Evolutionary conservation across 441 rosid species (phyloP), one percentile per base, ranked within the genome.

Genomic region (Rhodomyrtus psidioides): DNA sequence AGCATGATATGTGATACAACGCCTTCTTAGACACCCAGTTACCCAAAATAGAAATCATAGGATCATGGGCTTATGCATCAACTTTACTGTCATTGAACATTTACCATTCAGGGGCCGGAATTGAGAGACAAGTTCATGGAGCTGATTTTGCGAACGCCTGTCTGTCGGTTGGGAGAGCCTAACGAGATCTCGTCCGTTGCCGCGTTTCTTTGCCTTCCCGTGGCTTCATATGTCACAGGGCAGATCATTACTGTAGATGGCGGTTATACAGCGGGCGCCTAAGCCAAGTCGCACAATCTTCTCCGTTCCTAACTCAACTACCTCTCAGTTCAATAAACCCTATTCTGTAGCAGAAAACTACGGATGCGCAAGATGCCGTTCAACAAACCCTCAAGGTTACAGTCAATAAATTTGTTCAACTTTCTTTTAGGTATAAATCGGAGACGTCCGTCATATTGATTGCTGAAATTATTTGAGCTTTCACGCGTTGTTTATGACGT

Each of bases 201-300:
- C 17, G 90, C 91, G 17, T 91, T 91, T 85, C 90, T 91, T 44
- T 91, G 93, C 89, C 62, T 91, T 54, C 91, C 90, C 4, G 91
- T 91, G 2, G 93, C 93, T 58, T 90, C 93, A 6, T 91, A 85
- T 27, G 82, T 91, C 54, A 91, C 88, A 1, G 91, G 91, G 19
- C 92, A 89, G 85, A 87, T 89, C 74, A 83, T 91, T 56, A 75
- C 84, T 39, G 88, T 91, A 44, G 91, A 89, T 81, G 92, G 92
- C 56, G 92, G 90, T 15, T 86, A 60, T 57, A 89, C 90, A 54
- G 88, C 87, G 16, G 87, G 86, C 19, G 70, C n/a, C 60, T 84
- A 34, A 79, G 83, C 55, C 58, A 39, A 28, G n/a, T 6, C 58
- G 6, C 55, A 27, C 58, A 14, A 55, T 23, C 59, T 65, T 65